A percentile compares a stretch with the other conserved stretches of the same genome.
Evolutionary conservation across 306 rosid species (phyloP).

Genomic region (Ormosia semicastrata): DNA sequence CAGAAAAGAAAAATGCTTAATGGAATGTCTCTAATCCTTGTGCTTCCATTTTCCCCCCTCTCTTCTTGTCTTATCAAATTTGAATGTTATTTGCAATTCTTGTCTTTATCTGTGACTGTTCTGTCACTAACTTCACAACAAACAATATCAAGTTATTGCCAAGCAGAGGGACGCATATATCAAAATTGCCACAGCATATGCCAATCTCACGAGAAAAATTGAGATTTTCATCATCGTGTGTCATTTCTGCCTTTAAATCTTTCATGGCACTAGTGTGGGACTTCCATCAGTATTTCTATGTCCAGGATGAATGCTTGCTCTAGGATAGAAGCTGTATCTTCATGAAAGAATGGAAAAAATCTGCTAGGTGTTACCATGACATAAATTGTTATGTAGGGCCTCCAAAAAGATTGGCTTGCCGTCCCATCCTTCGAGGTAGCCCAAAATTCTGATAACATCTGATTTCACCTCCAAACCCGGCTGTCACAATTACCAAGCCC

Average conservation of each 20-base stretch:
- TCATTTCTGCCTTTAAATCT: not conserved
- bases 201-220: not conserved
- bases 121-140: conserved; percentile 1
- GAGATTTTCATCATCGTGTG: not conserved
- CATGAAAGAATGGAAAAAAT: not conserved
- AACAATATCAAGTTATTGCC: not conserved
- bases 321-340: not conserved
- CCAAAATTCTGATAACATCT: conserved; percentile 87
- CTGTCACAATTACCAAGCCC: conserved; percentile 88
- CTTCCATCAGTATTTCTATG: not conserved
- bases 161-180: not conserved
- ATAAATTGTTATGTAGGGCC: conserved; percentile 27
- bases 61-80: not conserved
- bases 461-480: conserved; percentile 72
- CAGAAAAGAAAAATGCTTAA: not conserved
- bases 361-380: not conserved
- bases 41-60: not conserved
- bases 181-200: not conserved
- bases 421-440: conserved; percentile 51
- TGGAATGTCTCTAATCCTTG: not conserved
- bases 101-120: not conserved
- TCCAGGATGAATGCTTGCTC: not conserved
- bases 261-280: not conserved
- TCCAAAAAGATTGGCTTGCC: conserved; percentile 50
- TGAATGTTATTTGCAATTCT: not conserved